Percentiles rank a stretch among this genome's conserved stretches.
These are phyloP conservation scores for Pythium myriotylum DNA, from an alignment of 352 stramenopile species.

Conservation along the genomic window DNA sequence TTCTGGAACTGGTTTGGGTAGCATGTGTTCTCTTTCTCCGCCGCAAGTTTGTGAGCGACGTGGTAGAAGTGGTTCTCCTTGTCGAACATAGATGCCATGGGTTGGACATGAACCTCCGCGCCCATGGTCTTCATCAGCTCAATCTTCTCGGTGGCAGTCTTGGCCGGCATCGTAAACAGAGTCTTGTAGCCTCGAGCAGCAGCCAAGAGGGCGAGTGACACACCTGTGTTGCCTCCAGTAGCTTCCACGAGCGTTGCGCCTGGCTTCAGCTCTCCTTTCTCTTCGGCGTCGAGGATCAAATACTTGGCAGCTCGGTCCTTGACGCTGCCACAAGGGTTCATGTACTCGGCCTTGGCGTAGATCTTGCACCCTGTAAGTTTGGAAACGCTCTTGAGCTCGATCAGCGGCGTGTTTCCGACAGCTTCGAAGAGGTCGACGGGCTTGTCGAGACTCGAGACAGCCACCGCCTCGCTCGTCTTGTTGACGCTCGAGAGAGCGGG, in stretches of 20 bases:
- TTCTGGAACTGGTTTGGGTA: constrained; percentile 85
- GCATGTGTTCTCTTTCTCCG: constrained; percentile 37
- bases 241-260: constrained; percentile 75
- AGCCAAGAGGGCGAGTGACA: constrained; percentile 90
- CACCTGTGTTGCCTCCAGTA: constrained; percentile 92
- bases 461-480: not conserved
- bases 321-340: constrained; percentile 93
- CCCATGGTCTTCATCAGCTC: constrained; percentile 82
- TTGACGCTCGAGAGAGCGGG: constrained; percentile 18
- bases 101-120: constrained; percentile 63
- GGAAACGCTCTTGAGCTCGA: constrained; percentile 70
- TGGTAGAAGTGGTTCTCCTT: constrained; percentile 80
- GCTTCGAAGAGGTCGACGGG: constrained; percentile 65
- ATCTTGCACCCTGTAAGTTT: constrained; percentile 75
- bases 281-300: constrained; percentile 93
- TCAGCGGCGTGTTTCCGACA: constrained; percentile 76
- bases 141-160: constrained; percentile 73
- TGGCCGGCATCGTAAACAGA: constrained; percentile 74
- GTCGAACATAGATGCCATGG: constrained; percentile 64
- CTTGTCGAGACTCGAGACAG: constrained; percentile 25
- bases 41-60: constrained; percentile 54
- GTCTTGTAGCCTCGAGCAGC: constrained; percentile 85
- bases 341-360: constrained; percentile 80
- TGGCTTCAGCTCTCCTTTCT: constrained; percentile 75
- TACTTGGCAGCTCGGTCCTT: constrained; percentile 94